phyloP scores from a whole-genome alignment of 768 basidiomycete species.

The Auriculariales sp. region DNA sequence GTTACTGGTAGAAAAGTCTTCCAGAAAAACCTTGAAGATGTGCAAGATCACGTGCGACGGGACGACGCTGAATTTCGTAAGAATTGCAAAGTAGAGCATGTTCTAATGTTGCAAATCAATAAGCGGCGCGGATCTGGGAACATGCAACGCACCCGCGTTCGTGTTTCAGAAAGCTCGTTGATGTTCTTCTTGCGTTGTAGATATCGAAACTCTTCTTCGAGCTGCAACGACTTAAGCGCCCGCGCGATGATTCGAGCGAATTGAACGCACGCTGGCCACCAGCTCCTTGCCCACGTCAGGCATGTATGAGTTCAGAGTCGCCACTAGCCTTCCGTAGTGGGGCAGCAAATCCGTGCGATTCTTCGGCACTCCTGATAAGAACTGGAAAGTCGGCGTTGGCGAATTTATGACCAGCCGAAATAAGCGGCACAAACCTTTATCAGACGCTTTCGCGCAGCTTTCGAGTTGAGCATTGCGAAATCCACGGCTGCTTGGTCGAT shows the following conservation, averaged over 20 bases:
- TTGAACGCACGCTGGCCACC: conserved; percentile 51
- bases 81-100: conserved; percentile 68
- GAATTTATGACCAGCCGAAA: conserved; percentile 3
- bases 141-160: conserved; percentile 50
- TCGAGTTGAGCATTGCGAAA: conserved; percentile 92
- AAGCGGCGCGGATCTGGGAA: neutral
- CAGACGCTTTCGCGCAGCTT: conserved; percentile 85
- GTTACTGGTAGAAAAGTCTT: conserved; percentile 86
- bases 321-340: conserved; percentile 82
- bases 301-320: conserved; percentile 84
- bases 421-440: conserved; percentile 44
- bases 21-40: conserved; percentile 92
- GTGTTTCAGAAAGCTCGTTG: conserved; percentile 72
- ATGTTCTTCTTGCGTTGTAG: conserved; percentile 88
- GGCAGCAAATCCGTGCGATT: conserved; percentile 82
- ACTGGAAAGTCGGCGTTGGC: conserved; percentile 26
- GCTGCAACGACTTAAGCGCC: conserved; percentile 26
- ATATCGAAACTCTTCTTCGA: conserved; percentile 95
- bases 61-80: conserved; percentile 92
- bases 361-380: conserved; percentile 71
- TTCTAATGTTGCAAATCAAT: conserved; percentile 40
- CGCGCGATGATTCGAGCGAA: neutral
- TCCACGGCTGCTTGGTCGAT: conserved; percentile 93
- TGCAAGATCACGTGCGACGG: conserved; percentile 86
- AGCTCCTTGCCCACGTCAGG: conserved; percentile 81